phyloP scores from a whole-genome alignment of 306 rosid genomes.

The Albizia julibrissin region DNA sequence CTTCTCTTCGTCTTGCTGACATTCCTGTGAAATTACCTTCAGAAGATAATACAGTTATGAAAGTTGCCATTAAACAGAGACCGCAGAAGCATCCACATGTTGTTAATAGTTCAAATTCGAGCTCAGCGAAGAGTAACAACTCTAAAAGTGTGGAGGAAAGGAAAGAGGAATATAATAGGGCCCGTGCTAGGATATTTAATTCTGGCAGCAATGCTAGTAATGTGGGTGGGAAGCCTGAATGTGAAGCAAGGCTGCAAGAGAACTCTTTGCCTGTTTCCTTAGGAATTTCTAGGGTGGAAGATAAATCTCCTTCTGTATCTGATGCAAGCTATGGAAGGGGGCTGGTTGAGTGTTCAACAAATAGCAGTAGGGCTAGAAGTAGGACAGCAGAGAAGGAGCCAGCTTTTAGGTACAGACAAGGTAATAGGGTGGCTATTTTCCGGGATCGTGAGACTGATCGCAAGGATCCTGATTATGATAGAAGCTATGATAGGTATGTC shows the following conservation, averaged over 20 bases:
- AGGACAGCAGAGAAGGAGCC: conserved; percentile 77
- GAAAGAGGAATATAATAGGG: conserved; percentile 94
- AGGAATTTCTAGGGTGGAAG: conserved; percentile 65
- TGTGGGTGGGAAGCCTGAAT: conserved; percentile 61
- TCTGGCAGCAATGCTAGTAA: conserved; percentile 49
- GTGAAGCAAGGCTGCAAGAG: conserved; percentile 66
- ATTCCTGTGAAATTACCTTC: conserved; percentile 74
- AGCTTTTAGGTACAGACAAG: conserved; percentile 71
- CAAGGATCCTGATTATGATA: conserved; percentile 95
- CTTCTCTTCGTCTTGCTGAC: conserved; percentile 85
- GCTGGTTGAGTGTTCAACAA: conserved; percentile 51
- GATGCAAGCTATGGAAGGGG: conserved; percentile 64
- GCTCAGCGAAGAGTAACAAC: conserved; percentile 48
- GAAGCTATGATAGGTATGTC: conserved; percentile 84
- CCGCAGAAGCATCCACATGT: conserved; percentile 68
- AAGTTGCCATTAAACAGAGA: conserved; percentile 95
- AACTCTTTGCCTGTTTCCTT: conserved; percentile 52
- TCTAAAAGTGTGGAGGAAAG: conserved; percentile 97
- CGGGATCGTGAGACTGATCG: conserved; percentile 91
- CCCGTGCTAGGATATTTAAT: conserved; percentile 95
- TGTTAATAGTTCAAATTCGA: conserved; percentile 47
- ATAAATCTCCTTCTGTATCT: conserved; percentile 51
- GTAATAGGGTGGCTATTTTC: conserved; percentile 89
- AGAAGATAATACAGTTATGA: conserved; percentile 58
- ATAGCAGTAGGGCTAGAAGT: conserved; percentile 77